A percentile compares a stretch with the other conserved stretches of the same genome.
These are phyloP conservation scores for Saccharum hybrid DNA, from an alignment of 202 grass and related monocot species.

Conservation along the genomic window DNA sequence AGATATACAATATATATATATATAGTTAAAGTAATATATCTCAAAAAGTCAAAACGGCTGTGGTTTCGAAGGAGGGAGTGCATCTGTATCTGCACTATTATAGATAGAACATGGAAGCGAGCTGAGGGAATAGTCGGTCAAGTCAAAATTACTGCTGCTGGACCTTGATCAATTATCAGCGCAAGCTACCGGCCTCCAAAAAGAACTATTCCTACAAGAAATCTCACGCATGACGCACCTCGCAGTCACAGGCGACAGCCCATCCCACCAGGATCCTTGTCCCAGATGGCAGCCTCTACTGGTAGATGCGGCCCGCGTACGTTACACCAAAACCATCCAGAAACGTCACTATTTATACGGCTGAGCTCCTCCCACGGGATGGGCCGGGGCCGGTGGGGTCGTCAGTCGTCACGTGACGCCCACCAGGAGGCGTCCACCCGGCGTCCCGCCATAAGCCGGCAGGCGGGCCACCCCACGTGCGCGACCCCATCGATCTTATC, in stretches of 20 bases:
- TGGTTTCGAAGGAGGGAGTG: too few relatives aligned
- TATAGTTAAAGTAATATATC: too few relatives aligned
- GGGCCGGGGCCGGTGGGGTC: too few relatives aligned
- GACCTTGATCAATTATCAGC: background rate
- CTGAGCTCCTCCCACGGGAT: background rate
- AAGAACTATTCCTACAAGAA: background rate
- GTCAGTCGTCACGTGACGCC: conserved; percentile 48
- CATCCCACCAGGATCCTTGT: background rate
- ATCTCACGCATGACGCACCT: background rate
- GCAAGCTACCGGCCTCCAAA: background rate
- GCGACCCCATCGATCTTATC: conserved; percentile 54
- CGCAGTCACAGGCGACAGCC: background rate
- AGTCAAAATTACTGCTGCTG: background rate
- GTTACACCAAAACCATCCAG: background rate
- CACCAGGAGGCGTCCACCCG: conserved; percentile 18
- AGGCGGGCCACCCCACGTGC: conserved; percentile 50
- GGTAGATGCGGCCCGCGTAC: background rate
- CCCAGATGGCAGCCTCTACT: background rate
- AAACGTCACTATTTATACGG: background rate
- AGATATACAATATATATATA: too few relatives aligned
- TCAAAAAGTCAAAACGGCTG: too few relatives aligned
- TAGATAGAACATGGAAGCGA: too few relatives aligned
- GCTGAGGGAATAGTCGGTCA: background rate
- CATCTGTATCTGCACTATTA: too few relatives aligned
- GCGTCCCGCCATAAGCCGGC: conserved; percentile 9